Conservation (phyloP, 1,284 basidiomycete genomes). For the Trichosporon sp. region DNA sequence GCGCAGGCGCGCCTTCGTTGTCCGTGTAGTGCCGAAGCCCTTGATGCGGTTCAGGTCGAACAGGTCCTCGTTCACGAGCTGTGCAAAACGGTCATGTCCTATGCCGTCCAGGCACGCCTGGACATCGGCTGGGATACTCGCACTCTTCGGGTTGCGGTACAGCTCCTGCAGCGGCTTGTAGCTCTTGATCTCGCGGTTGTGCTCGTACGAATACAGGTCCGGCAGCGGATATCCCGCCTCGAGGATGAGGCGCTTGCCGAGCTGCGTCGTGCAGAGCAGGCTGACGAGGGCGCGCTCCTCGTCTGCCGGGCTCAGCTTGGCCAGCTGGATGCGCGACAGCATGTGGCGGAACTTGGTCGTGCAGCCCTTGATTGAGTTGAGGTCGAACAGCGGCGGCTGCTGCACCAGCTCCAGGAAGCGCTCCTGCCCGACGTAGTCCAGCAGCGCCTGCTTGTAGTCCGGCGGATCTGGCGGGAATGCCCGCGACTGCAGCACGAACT, state of each 20-base stretch:
- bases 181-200: background rate
- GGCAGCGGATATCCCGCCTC: background rate
- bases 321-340: background rate
- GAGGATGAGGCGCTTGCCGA: background rate
- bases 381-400: background rate
- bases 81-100: background rate
- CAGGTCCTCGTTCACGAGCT: background rate
- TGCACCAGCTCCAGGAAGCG: background rate
- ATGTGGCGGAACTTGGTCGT: background rate
- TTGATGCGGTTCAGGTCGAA: background rate
- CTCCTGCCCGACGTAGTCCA: background rate
- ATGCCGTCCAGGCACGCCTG: background rate
- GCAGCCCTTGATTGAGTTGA: background rate
- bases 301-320: background rate
- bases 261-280: background rate
- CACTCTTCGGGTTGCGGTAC: background rate
- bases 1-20: background rate
- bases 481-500: background rate
- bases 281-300: background rate
- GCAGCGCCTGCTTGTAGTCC: background rate
- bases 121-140: background rate
- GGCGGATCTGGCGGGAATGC: background rate
- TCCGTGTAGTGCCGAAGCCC: background rate
- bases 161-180: background rate
- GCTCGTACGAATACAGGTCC: background rate